phyloP scores from a whole-genome alignment of 495 filamentous ascomycete genomes.

The Pyrenula aspistea region DNA sequence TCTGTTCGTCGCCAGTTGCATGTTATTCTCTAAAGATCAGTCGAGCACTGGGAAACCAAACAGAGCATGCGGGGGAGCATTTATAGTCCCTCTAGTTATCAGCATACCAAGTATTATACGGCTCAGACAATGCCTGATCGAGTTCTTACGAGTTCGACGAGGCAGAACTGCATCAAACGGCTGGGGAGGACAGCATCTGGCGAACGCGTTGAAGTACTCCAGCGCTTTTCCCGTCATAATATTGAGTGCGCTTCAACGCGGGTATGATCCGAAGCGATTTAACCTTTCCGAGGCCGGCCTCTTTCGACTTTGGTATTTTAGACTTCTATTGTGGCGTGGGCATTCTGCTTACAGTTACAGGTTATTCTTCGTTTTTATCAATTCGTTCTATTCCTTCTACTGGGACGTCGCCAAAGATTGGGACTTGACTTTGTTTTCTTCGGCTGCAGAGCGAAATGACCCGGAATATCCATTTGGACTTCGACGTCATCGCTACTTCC shows the following conservation, averaged over 20 bases:
- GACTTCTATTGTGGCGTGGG: background rate
- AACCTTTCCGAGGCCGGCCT: conserved; percentile 45
- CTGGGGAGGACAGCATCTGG: conserved; percentile 73
- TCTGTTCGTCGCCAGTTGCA: conserved; percentile 77
- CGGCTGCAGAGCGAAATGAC: conserved; percentile 30
- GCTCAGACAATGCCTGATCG: conserved; percentile 82
- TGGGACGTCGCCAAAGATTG: conserved; percentile 97
- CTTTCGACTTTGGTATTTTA: conserved; percentile 41
- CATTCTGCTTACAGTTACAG: conserved; percentile 14
- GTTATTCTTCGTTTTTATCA: conserved; percentile 55
- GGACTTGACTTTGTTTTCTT: conserved; percentile 76
- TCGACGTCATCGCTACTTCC: conserved; percentile 59
- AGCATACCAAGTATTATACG: conserved; percentile 74
- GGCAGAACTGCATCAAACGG: conserved; percentile 27
- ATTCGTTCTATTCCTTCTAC: conserved; percentile 89
- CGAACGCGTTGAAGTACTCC: conserved; percentile 87
- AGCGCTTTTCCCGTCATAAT: conserved; percentile 87
- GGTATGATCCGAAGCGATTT: conserved; percentile 41
- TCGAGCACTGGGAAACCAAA: conserved; percentile 72
- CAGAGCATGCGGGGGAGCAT: conserved; percentile 62
- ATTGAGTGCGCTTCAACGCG: conserved; percentile 60
- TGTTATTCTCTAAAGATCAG: conserved; percentile 60
- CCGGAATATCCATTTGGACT: conserved; percentile 66
- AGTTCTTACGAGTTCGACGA: conserved; percentile 62
- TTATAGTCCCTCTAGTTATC: conserved; percentile 69